Percentiles rank a stretch among this genome's conserved stretches.
These are phyloP conservation scores for Fusarium miscanthi DNA, from an alignment of 2,329 filamentous ascomycete species.

Conservation along the genomic window DNA sequence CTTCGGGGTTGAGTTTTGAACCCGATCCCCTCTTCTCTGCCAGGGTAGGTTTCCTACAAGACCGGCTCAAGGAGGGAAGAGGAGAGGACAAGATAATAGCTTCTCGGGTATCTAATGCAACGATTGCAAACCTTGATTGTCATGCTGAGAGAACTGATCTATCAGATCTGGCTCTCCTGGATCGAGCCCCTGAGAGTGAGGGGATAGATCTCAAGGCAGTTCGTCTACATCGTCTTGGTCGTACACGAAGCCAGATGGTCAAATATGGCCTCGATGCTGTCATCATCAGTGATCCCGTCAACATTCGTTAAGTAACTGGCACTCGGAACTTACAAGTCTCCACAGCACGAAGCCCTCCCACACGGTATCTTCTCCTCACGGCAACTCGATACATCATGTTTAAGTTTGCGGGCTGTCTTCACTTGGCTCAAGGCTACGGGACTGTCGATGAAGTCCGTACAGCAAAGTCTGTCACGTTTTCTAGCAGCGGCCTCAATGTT, in stretches of 20 bases:
- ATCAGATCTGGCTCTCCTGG: neutral
- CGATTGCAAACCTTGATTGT: neutral
- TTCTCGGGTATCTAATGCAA: neutral
- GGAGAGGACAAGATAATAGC: neutral
- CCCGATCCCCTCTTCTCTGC: neutral
- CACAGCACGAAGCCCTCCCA: neutral
- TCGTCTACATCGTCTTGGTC: neutral
- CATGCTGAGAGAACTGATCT: conserved; percentile 8
- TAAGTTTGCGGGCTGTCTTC: neutral
- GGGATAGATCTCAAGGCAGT: conserved; percentile 10
- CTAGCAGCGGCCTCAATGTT: neutral
- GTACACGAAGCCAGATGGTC: neutral
- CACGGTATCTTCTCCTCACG: neutral
- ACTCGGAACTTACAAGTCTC: neutral
- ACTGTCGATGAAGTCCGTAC: neutral
- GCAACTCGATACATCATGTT: neutral
- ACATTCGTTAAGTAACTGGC: neutral
- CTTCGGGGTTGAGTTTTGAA: too few relatives aligned
- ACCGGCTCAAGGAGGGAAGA: neutral
- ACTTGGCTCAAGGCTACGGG: neutral
- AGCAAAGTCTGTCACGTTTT: neutral
- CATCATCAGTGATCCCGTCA: neutral
- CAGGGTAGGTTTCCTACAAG: neutral
- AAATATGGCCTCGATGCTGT: neutral
- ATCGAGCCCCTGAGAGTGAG: conserved; percentile 8